These are phyloP conservation scores for Triticum timopheevii DNA, from an alignment of 176 grass and related monocot species.

Conservation along the genomic window DNA sequence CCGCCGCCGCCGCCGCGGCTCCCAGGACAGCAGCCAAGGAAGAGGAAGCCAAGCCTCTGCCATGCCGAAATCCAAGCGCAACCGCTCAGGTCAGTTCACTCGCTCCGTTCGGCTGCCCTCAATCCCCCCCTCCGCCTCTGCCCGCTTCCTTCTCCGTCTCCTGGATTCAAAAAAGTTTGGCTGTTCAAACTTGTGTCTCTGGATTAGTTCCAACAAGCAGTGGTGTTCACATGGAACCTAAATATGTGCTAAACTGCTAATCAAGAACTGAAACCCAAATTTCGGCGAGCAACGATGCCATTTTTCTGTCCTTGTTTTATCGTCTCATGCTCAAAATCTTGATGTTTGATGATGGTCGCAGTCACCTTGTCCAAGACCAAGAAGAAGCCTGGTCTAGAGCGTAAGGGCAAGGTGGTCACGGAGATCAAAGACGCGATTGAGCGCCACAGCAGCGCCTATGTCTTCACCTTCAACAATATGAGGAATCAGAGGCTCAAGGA, in stretches of 20 bases:
- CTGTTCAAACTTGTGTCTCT: not conserved
- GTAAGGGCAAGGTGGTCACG: constrained; percentile 72
- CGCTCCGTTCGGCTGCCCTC: not conserved
- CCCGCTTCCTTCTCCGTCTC: not conserved
- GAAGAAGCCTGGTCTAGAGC: constrained; percentile 66
- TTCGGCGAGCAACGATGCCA: too few species aligned
- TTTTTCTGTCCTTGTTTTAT: not conserved
- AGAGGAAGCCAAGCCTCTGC: not conserved
- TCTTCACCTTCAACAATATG: constrained; percentile 94
- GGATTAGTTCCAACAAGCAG: not conserved
- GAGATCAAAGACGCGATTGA: constrained; percentile 69
- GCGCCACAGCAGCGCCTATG: constrained; percentile 49
- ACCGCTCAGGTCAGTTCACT: not conserved
- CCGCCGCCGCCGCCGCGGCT: constrained; percentile 6
- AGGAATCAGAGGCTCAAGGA: constrained; percentile 91
- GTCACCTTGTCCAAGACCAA: constrained; percentile 84
- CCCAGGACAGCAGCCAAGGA: constrained; percentile 5
- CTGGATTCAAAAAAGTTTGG: not conserved
- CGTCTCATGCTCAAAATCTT: not conserved
- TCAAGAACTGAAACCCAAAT: not conserved
- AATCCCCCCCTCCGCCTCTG: not conserved
- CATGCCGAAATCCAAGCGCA: constrained; percentile 27
- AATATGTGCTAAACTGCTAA: not conserved
- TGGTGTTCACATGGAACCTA: not conserved
- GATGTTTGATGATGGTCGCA: constrained; percentile 10